Evolutionary conservation across 2,329 filamentous ascomycete genomes (phyloP).

Genomic region (Arthrinium puccinioides): DNA sequence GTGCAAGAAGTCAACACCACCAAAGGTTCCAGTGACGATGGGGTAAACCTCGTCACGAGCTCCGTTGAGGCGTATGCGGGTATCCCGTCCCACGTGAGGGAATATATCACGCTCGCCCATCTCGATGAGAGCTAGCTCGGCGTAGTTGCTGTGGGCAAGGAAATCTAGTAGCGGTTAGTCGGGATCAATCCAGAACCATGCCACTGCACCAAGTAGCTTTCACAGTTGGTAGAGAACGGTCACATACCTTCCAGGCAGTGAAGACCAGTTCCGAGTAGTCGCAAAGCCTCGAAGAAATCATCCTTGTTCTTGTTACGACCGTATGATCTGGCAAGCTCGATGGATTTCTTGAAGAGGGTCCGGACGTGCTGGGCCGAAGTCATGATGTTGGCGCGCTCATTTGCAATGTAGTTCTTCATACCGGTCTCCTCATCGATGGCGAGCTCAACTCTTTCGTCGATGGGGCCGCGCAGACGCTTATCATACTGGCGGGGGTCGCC

Average conservation of each 20-base stretch:
- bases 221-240: background rate
- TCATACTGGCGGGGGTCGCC: slow-evolving; percentile 79
- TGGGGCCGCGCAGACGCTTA: slow-evolving; percentile 67
- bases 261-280: slow-evolving; percentile 77
- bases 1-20: slow-evolving; percentile 89
- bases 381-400: slow-evolving; percentile 69
- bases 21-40: slow-evolving; percentile 84
- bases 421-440: slow-evolving; percentile 68
- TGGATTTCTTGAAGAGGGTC: slow-evolving; percentile 63
- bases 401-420: slow-evolving; percentile 93
- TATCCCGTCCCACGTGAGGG: slow-evolving; percentile 74
- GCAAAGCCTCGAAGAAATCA: slow-evolving; percentile 83
- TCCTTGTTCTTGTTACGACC: slow-evolving; percentile 55
- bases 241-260: slow-evolving; percentile 73
- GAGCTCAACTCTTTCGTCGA: slow-evolving; percentile 74
- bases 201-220: too few relatives aligned
- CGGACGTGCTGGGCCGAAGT: slow-evolving; percentile 75
- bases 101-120: slow-evolving; percentile 76
- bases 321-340: slow-evolving; percentile 75
- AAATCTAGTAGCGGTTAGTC: slow-evolving; percentile 49
- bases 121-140: slow-evolving; percentile 80
- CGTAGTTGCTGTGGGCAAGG: slow-evolving; percentile 90
- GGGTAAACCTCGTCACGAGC: slow-evolving; percentile 65
- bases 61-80: slow-evolving; percentile 63
- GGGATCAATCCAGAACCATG: slow-evolving; percentile 4